A percentile compares a stretch with the other conserved stretches of the same genome.
These are phyloP conservation scores for Pulveroboletus sp. DNA, from an alignment of 768 basidiomycete species.

Conservation along the genomic window DNA sequence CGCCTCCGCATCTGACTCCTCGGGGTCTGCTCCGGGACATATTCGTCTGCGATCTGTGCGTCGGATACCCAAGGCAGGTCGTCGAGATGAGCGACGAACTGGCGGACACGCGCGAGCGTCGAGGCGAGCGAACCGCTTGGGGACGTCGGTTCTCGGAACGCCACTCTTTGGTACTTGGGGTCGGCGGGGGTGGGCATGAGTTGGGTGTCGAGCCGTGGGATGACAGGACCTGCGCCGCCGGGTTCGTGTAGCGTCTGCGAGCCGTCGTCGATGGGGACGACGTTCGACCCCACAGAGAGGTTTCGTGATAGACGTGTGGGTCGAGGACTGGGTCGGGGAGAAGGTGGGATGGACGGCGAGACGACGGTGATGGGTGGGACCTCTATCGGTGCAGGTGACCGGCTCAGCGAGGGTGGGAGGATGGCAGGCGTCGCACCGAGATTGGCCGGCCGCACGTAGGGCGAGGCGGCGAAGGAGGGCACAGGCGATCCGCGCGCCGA, in stretches of 20 bases:
- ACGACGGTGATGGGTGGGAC: slow-evolving; percentile 13
- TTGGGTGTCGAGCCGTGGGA: background rate
- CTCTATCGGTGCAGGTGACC: background rate
- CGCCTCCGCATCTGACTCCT: slow-evolving; percentile 15
- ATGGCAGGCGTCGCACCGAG: background rate
- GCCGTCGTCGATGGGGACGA: slow-evolving; percentile 4
- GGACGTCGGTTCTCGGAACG: slow-evolving; percentile 1
- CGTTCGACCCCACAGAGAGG: background rate
- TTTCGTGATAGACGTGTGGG: background rate
- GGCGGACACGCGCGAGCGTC: slow-evolving; percentile 34
- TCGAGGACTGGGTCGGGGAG: slow-evolving; percentile 3
- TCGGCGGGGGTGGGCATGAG: background rate
- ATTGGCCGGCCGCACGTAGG: slow-evolving; percentile 5
- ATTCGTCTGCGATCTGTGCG: slow-evolving; percentile 42
- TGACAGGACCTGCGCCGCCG: background rate
- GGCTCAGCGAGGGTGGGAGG: background rate
- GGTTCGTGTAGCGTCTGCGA: slow-evolving; percentile 20
- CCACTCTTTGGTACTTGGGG: background rate
- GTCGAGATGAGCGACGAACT: slow-evolving; percentile 36
- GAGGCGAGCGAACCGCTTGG: slow-evolving; percentile 12
- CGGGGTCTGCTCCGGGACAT: slow-evolving; percentile 36
- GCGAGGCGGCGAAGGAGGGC: slow-evolving; percentile 4
- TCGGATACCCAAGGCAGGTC: slow-evolving; percentile 44
- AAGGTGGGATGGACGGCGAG: slow-evolving; percentile 14
- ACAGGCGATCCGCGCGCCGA: background rate